Evolutionary conservation across 2,329 filamentous ascomycete species (phyloP), one percentile per base, ranked within the genome.

Genomic region (Penicillium sp.): DNA sequence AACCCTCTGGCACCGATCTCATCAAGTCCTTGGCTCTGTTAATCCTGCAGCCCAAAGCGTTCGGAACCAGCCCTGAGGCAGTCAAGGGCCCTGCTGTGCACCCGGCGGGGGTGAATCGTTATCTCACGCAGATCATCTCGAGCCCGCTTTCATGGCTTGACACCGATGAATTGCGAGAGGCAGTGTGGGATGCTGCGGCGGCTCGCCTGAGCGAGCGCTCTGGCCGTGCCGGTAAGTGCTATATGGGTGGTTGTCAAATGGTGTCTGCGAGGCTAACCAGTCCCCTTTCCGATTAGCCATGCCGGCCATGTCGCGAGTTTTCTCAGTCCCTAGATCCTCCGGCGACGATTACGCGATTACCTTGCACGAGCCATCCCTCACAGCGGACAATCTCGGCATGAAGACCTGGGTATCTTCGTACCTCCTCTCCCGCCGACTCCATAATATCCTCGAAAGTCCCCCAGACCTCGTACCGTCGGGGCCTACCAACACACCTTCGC

Each of bases 361-460:
- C 35, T 86, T 99, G 39, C 84, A 91, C 55, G 95, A 99, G 72
- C 95, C 95, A 1, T 88, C 92, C 1, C 80, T 98, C 55, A 96
- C 91, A 0, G 90, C 90, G 7, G 93, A 97, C 73, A 90, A 91
- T 58, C 81, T 98, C 19, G 95, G 95, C 1, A 83, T 96, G 72
- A 98, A 99, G 75, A 99, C 95, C 0, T 98, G 95, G 95, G 91
- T 90, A 0, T 93, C 92, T 0, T 93, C 92, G 0, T 96, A 92
- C 69, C 83, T 96, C 2, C 85, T 98, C 4, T 89, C 93, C 0
- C 88, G 85, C 64, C 86, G 90, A 25, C 83, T 98, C 26, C 68
- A 73, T 55, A 63, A 55, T 4, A 54, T 76, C 4, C 86, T 77
- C 54, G 70, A 71, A 14, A 64, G 72, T 4, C 61, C 71, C 8